Base-by-base conservation (phyloP, 768 basidiomycete genomes). In the Calocera viscosa region DNA sequence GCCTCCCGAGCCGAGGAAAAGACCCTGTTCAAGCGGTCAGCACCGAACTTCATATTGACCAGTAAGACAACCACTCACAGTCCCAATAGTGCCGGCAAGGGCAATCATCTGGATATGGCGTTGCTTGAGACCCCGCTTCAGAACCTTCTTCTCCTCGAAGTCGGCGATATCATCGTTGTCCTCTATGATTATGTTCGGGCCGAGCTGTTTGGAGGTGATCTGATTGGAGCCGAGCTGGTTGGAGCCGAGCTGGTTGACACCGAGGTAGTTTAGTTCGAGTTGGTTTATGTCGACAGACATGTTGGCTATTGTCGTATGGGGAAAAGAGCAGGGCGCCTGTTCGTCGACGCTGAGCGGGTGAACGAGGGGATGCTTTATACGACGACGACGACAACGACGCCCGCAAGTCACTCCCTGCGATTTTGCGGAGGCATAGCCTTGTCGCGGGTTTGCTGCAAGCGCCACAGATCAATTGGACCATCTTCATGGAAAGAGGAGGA, bases 21-120 rank as follows among this genome's bases (percentile, higher is more conserved):
- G 71, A 67, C 76, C 74, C 53, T 60, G 53, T 60, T 24, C 19
- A 47, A 1, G 64, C 39, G 16, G 24, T 28, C 3, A 63, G 16
- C 69, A 53, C 16, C 10, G 16, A 38, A 33, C 14, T 14, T 38
- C 35, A 5, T 3, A 33, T n/a, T 32, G 63, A 24, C 16, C 33
- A 63, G 34, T n/a, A 64, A 65, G 32, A 34, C 28, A 19, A n/a
- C 30, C 41, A 66, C 10, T 34, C 28, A 33, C 39, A 41, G 26
- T 63, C 53, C 26, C 47, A 53, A 26, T 19, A 24, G 17, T 24
- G 49, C 63, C 38, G 12, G 66, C 60, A 0, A 26, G 38, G 66
- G 76, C 82, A 65, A 72, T 85, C 88, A 90, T 90, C 73, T 89
- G 88, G 16, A 88, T 84, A 83, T 89, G 88, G 33, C 88, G 83